Base-by-base conservation (phyloP, 805 yeast genomes). In the Candida hispaniensis region DNA sequence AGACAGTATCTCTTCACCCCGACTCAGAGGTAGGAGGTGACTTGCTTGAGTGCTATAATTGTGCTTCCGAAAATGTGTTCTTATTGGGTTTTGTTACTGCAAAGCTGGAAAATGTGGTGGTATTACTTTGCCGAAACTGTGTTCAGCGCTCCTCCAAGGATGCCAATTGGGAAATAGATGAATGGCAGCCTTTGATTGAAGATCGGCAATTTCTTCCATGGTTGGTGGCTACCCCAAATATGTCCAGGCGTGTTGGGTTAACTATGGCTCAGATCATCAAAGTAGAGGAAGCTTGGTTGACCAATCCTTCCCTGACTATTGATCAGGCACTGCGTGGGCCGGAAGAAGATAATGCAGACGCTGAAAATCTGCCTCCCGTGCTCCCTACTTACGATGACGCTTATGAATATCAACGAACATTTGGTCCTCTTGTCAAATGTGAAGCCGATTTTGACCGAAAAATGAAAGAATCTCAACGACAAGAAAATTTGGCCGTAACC, bases 1-100 rank as follows among this genome's bases (percentile, higher is more conserved):
- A 75, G 47, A 62, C 46, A 10, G 83, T 86, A 2, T 64, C 78
- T 2, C 64, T 83, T 28, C 94, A 85, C 53, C 75, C 75, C 21
- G 79, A 78, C 15, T 75, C 86, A 2, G 85, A 80, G 42, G 61
- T 85, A 15, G 95, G 95, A n/a, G 94, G 79, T 36, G 77, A 86
- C 5, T 67, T 74, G 2, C 59, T 86, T 40, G 96, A 86, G 54
- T 86, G 96, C 59, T 86, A 85, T 58, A 77, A 75, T 50, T 86
- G 96, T 61, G 94, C 94, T 18, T 71, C 69, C 50, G 72, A 65
- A 41, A 86, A 86, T 47, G 79, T 75, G 2, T 86, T 86, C 47
- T 64, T 76, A 15, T 60, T 86, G 22, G 96, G 96, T 0, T 83
- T 77, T 55, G 91, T 86, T 10, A 69, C 85, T 15, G 94, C 95